These are phyloP conservation scores for Castanea mollissima DNA, from an alignment of 306 rosid genomes.

Conservation along the genomic window DNA sequence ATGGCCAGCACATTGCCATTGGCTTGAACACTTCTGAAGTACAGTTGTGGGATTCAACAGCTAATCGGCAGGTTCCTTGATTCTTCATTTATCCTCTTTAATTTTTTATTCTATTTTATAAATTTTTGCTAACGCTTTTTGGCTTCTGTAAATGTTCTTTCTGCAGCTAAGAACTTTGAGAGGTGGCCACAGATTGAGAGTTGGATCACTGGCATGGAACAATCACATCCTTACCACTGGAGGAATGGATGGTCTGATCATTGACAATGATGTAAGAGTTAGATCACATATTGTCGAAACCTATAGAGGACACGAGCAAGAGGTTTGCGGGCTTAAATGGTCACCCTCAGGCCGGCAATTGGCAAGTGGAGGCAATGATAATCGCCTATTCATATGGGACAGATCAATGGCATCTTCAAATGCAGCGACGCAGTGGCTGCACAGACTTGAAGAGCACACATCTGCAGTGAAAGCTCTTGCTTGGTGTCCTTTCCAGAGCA, in stretches of 20 bases:
- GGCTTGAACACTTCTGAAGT: slow-evolving; percentile 73
- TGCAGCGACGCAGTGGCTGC: slow-evolving; percentile 53
- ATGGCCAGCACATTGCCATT: slow-evolving; percentile 67
- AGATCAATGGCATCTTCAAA: slow-evolving; percentile 48
- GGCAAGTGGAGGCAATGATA: slow-evolving; percentile 56
- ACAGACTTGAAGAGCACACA: slow-evolving; percentile 51
- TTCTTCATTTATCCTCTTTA: neutral
- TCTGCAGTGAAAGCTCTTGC: slow-evolving; percentile 62
- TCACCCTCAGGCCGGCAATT: slow-evolving; percentile 55
- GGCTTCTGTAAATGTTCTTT: slow-evolving; percentile 1
- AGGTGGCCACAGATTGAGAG: slow-evolving; percentile 64
- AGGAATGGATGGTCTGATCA: slow-evolving; percentile 66
- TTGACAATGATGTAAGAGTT: slow-evolving; percentile 73
- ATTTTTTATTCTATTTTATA: neutral
- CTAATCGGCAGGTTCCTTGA: slow-evolving; percentile 41
- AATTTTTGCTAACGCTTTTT: neutral
- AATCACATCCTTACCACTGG: slow-evolving; percentile 76
- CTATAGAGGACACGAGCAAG: slow-evolving; percentile 77
- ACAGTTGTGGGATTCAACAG: slow-evolving; percentile 70
- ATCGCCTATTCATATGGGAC: slow-evolving; percentile 52
- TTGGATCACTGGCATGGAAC: slow-evolving; percentile 85
- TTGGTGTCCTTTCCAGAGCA: slow-evolving; percentile 81
- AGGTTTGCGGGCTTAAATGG: slow-evolving; percentile 85
- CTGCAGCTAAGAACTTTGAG: slow-evolving; percentile 62
- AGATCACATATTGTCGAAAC: slow-evolving; percentile 67